Conservation (phyloP, 2,329 filamentous ascomycete species). For the Colletotrichum sp. region DNA sequence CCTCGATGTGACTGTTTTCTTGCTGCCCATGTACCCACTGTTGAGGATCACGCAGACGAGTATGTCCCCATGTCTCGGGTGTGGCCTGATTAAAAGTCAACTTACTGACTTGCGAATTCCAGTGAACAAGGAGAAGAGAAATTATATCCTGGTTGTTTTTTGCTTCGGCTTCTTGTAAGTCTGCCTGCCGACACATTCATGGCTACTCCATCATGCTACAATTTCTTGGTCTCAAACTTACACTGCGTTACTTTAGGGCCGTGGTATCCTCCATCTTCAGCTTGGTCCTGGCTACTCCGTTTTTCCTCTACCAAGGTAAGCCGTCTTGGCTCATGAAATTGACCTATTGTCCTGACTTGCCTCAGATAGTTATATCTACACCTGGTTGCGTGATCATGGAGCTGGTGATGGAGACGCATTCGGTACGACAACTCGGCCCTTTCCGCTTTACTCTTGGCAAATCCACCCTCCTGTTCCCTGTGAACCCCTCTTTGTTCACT, state of each 20-base stretch:
- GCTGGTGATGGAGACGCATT: not conserved
- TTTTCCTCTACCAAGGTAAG: not conserved
- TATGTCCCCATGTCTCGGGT: not conserved
- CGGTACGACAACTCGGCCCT: not conserved
- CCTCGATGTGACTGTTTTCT: not conserved
- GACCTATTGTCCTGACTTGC: fast-evolving
- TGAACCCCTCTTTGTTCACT: not conserved
- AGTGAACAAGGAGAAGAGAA: not conserved
- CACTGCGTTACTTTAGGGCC: not conserved
- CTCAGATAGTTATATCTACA: not conserved
- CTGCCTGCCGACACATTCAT: not conserved
- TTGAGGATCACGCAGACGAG: not conserved
- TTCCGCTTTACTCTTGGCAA: not conserved
- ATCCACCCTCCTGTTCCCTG: not conserved
- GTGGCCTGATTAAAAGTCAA: fast-evolving
- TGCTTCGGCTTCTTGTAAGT: not conserved
- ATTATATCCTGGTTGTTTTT: not conserved
- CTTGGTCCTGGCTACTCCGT: not conserved
- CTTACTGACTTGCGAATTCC: not conserved
- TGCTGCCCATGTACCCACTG: not conserved
- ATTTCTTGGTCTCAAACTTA: not conserved
- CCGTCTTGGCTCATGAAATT: no score
- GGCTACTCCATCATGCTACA: not conserved
- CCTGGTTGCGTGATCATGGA: not conserved
- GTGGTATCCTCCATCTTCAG: not conserved